A percentile compares a stretch with the other conserved stretches of the same genome.
phyloP scores from a whole-genome alignment of 768 basidiomycete genomes.

The Lactarius akahatsu region DNA sequence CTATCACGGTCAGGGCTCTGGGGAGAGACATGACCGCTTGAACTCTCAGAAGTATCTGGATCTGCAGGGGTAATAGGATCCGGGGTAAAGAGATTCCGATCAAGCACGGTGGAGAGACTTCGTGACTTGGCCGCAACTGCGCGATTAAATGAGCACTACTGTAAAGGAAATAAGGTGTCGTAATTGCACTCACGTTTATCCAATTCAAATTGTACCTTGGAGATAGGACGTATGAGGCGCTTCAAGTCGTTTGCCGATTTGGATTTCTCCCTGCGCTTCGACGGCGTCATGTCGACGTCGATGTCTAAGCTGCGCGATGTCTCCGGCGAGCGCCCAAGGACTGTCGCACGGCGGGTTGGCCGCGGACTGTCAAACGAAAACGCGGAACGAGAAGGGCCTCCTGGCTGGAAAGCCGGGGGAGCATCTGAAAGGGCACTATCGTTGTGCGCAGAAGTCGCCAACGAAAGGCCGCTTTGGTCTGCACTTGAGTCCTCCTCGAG shows the following conservation, averaged over 20 bases:
- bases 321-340: constrained; percentile 63
- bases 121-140: constrained; percentile 29
- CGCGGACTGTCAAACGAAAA: constrained; percentile 37
- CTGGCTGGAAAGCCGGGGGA: constrained; percentile 33
- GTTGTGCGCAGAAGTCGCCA: constrained; percentile 9
- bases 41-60: constrained; percentile 41
- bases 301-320: constrained; percentile 34
- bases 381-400: constrained; percentile 28
- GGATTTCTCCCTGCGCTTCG: constrained; percentile 65
- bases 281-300: constrained; percentile 50
- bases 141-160: constrained; percentile 2
- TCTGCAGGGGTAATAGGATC: constrained; percentile 41
- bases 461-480: constrained; percentile 36
- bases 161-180: neutral
- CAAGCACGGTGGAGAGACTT: constrained; percentile 41
- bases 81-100: constrained; percentile 67
- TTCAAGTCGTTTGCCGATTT: constrained; percentile 64
- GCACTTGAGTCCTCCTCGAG: constrained; percentile 40
- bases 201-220: constrained; percentile 63
- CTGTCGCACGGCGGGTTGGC: constrained; percentile 55
- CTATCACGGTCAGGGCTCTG: constrained; percentile 44
- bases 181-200: constrained; percentile 50
- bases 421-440: constrained; percentile 23
- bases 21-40: constrained; percentile 18
- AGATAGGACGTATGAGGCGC: constrained; percentile 64